phyloP scores from a whole-genome alignment of 805 yeast genomes.

The Yarrowia bubula region DNA sequence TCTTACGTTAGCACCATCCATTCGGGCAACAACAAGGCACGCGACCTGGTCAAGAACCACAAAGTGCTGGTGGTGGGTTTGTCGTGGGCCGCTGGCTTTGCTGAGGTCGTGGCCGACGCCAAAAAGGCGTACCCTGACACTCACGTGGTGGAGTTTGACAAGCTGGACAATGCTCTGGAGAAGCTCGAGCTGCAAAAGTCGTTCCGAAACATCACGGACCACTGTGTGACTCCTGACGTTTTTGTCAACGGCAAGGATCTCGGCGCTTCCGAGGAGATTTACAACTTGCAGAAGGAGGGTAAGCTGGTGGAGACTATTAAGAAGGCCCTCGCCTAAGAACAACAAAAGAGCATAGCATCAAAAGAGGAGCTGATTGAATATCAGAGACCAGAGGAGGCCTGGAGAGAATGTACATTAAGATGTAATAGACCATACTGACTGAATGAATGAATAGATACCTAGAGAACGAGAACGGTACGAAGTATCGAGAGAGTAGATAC shows the following conservation, averaged over 20 bases:
- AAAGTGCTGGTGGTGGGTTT: conserved; percentile 14
- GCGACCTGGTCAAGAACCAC: conserved; percentile 6
- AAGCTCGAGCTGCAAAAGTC: conserved; percentile 22
- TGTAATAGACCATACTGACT: conserved; percentile 23
- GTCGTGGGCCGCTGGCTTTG: background rate
- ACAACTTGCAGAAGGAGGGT: background rate
- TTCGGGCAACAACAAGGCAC: conserved; percentile 13
- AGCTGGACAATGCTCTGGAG: background rate
- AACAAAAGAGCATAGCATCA: background rate
- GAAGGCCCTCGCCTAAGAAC: conserved; percentile 6
- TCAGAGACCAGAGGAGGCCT: background rate
- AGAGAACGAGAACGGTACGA: too few species aligned
- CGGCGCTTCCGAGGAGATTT: conserved; percentile 10
- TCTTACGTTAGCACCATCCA: conserved; percentile 20
- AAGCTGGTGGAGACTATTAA: conserved; percentile 6
- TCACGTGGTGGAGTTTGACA: conserved; percentile 14
- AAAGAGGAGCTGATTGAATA: background rate
- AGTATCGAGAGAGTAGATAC: too few species aligned
- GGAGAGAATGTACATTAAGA: conserved; percentile 10
- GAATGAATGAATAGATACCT: background rate
- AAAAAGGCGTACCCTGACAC: conserved; percentile 19
- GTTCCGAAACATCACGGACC: conserved; percentile 16
- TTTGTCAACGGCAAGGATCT: conserved; percentile 17
- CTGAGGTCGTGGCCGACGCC: background rate
- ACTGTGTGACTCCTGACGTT: background rate